These are phyloP conservation scores for Wickerhamomyces chaumierensis DNA, from an alignment of 805 yeast genomes.

Conservation along the genomic window DNA sequence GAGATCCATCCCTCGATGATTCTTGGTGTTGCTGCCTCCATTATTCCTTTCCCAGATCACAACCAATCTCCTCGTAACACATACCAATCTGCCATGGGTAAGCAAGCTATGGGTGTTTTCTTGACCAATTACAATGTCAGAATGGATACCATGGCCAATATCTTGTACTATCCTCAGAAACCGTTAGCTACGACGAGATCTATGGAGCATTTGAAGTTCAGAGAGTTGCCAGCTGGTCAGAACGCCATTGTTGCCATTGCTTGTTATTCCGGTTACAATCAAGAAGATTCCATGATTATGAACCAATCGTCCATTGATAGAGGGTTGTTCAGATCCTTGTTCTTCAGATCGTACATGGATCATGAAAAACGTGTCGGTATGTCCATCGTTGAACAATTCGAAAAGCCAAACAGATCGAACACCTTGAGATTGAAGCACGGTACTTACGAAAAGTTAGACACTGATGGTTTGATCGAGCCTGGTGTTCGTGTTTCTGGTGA, in stretches of 20 bases:
- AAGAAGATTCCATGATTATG: constrained; percentile 99
- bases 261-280: constrained; percentile 97
- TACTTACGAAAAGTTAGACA: constrained; percentile 95
- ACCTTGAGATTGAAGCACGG: constrained; percentile 95
- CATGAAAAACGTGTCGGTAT: constrained; percentile 98
- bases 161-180: constrained; percentile 93
- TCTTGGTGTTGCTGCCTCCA: constrained; percentile 95
- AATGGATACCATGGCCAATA: constrained; percentile 99
- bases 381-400: constrained; percentile 96
- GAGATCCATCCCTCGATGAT: constrained; percentile 99
- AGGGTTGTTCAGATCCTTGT: constrained; percentile 90
- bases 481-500: constrained; percentile 99
- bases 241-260: constrained; percentile 97
- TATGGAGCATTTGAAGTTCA: constrained; percentile 93
- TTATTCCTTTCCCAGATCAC: constrained; percentile 99
- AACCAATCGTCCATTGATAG: constrained; percentile 95
- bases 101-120: constrained; percentile 99
- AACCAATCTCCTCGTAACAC: constrained; percentile 99
- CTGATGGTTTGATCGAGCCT: constrained; percentile 95
- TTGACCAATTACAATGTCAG: constrained; percentile 90
- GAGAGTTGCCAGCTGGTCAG: constrained; percentile 98
- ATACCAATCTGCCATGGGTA: constrained; percentile 99
- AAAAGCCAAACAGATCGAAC: constrained; percentile 90
- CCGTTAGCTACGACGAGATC: constrained; percentile 97
- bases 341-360: constrained; percentile 96